These are phyloP conservation scores for Ophiostoma sp. DNA, from an alignment of 2,329 filamentous ascomycete genomes.

Conservation along the genomic window DNA sequence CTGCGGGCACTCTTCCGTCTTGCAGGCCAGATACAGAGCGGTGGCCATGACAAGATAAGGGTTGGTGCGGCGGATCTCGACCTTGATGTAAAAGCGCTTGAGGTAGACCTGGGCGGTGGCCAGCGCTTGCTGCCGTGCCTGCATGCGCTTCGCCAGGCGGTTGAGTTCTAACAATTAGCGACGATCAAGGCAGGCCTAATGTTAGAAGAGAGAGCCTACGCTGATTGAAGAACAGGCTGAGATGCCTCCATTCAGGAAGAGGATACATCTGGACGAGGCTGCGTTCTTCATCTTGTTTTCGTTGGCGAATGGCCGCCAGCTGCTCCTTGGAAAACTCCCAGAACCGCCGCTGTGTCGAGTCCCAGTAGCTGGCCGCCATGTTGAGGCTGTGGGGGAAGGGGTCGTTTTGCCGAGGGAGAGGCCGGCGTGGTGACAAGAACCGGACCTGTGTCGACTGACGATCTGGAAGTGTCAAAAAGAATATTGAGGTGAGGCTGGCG, in stretches of 20 bases:
- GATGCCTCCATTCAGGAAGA: slow-evolving; percentile 75
- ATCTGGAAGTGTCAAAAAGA: background rate
- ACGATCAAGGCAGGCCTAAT: background rate
- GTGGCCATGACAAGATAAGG: slow-evolving; percentile 92
- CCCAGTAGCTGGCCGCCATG: slow-evolving; percentile 97
- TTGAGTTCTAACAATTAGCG: slow-evolving; percentile 61
- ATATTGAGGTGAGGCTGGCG: background rate
- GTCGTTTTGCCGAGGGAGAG: background rate
- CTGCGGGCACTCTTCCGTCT: slow-evolving; percentile 96
- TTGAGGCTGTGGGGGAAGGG: background rate
- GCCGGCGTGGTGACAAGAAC: background rate
- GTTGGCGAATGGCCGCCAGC: slow-evolving; percentile 71
- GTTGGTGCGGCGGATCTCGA: slow-evolving; percentile 90
- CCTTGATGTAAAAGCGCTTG: slow-evolving; percentile 87
- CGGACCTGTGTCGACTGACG: background rate
- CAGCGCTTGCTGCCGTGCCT: slow-evolving; percentile 84
- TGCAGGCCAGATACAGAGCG: slow-evolving; percentile 90
- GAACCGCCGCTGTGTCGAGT: slow-evolving; percentile 83
- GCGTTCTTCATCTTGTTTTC: slow-evolving; percentile 74
- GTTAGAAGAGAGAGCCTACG: slow-evolving; percentile 54
- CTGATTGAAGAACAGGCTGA: slow-evolving; percentile 90
- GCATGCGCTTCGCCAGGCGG: slow-evolving; percentile 80
- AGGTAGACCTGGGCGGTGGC: slow-evolving; percentile 95
- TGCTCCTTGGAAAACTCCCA: slow-evolving; percentile 90
- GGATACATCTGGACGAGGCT: slow-evolving; percentile 75